Percentiles rank a stretch among this genome's conserved stretches.
phyloP scores from a whole-genome alignment of 83 land plant genomes.

The Diphasiastrum complanatum region DNA sequence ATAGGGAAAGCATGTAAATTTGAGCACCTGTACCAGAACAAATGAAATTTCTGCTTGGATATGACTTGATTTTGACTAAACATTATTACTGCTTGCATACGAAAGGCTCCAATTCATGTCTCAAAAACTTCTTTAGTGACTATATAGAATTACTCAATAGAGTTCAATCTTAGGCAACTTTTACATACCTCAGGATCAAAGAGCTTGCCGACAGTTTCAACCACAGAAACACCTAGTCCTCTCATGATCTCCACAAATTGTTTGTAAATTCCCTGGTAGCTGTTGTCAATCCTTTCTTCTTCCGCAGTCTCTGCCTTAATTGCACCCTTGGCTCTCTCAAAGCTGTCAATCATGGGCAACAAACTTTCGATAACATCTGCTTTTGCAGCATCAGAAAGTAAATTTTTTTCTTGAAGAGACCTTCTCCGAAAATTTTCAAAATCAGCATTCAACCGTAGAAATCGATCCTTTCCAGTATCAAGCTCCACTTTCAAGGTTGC shows the following conservation, averaged over 20 bases:
- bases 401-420: conserved; percentile 54
- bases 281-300: conserved; percentile 71
- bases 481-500: conserved; percentile 49
- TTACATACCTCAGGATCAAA: conserved; percentile 75
- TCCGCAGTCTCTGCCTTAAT: conserved; percentile 79
- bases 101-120: too few relatives aligned
- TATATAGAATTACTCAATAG: too few relatives aligned
- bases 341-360: conserved; percentile 81
- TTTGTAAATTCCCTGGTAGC: conserved; percentile 91
- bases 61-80: too few relatives aligned
- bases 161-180: not conserved
- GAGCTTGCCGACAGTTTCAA: conserved; percentile 67
- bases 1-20: too few relatives aligned
- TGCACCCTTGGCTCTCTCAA: conserved; percentile 81
- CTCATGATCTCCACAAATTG: conserved; percentile 79
- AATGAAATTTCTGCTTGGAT: too few relatives aligned
- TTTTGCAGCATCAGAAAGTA: conserved; percentile 53
- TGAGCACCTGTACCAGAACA: too few relatives aligned
- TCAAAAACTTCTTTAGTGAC: too few relatives aligned
- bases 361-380: conserved; percentile 77
- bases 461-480: conserved; percentile 42
- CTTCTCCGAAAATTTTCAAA: conserved; percentile 91
- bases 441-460: conserved; percentile 88
- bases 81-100: too few relatives aligned
- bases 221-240: conserved; percentile 62